Conservation (phyloP, 2,329 filamentous ascomycete genomes). For the Pyrenophora tritici-repentis region DNA sequence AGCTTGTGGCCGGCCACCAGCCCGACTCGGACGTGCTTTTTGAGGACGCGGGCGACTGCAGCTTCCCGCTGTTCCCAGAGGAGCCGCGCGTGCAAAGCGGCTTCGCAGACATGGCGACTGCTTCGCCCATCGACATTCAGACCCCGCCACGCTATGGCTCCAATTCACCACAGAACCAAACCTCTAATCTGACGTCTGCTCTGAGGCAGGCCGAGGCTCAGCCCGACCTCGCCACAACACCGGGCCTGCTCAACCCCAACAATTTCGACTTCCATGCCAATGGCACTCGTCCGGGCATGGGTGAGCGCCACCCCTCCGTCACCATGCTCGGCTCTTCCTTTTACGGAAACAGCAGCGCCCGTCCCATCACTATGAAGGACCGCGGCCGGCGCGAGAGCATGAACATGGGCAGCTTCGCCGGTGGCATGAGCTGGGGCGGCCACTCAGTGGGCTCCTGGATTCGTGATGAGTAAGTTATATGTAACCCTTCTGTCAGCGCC, state of each 20-base stretch:
- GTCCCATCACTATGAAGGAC: constrained; percentile 65
- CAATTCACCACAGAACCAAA: constrained; percentile 64
- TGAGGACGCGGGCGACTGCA: constrained; percentile 50
- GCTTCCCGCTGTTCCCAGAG: constrained; percentile 47
- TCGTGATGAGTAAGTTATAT: constrained; percentile 84
- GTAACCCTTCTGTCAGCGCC: constrained; percentile 3
- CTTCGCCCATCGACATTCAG: constrained; percentile 65
- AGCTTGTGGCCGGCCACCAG: constrained; percentile 38
- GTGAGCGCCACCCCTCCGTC: constrained; percentile 61
- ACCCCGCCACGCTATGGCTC: constrained; percentile 59
- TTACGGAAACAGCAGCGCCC: constrained; percentile 60
- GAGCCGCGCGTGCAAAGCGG: constrained; percentile 30
- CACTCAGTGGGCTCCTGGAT: constrained; percentile 97
- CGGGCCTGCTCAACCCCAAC: constrained; percentile 50
- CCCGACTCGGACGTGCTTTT: constrained; percentile 47
- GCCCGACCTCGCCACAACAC: constrained; percentile 38
- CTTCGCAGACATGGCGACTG: constrained; percentile 56
- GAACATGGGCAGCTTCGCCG: constrained; percentile 65
- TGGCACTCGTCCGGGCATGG: constrained; percentile 35
- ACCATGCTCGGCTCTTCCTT: constrained; percentile 55
- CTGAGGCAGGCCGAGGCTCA: constrained; percentile 56
- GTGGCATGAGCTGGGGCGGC: constrained; percentile 95
- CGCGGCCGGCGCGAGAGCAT: constrained; percentile 63
- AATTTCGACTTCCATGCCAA: constrained; percentile 38
- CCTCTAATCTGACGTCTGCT: constrained; percentile 67